These are phyloP conservation scores for Pulveroboletus frians DNA, from an alignment of 768 basidiomycete genomes.

Conservation along the genomic window DNA sequence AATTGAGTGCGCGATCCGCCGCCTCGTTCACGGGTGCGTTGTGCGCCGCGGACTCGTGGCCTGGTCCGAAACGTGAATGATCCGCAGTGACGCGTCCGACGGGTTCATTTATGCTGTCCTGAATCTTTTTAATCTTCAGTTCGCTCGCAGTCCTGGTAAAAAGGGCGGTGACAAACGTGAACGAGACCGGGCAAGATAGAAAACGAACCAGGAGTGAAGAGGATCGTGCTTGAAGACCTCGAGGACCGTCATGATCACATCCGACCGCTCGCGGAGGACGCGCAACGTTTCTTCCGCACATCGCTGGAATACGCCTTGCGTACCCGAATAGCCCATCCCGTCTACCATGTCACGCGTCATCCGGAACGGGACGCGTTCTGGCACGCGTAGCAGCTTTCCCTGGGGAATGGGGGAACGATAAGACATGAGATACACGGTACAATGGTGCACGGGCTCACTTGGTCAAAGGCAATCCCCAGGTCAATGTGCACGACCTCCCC, in stretches of 20 bases:
- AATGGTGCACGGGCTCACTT: conserved; percentile 41
- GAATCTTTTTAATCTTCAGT: conserved; percentile 62
- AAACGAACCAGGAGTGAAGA: conserved; percentile 77
- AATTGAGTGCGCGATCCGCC: conserved; percentile 81
- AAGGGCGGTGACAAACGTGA: neutral
- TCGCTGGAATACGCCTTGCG: conserved; percentile 90
- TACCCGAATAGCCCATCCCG: conserved; percentile 85
- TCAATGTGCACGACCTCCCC: conserved; percentile 96
- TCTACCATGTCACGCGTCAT: conserved; percentile 93
- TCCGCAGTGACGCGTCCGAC: conserved; percentile 20
- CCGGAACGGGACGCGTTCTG: conserved; percentile 91
- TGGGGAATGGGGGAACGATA: conserved; percentile 23
- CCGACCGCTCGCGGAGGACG: conserved; percentile 79
- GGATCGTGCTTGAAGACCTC: conserved; percentile 98
- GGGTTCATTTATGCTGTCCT: conserved; percentile 36
- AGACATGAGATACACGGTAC: neutral
- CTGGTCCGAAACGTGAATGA: conserved; percentile 40
- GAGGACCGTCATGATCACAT: conserved; percentile 88
- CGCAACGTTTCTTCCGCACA: conserved; percentile 94
- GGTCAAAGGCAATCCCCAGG: conserved; percentile 94
- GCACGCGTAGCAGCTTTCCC: conserved; percentile 75
- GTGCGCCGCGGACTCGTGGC: conserved; percentile 43
- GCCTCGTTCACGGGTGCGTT: conserved; percentile 74
- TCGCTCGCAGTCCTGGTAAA: conserved; percentile 68
- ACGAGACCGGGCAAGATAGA: neutral